A percentile compares a stretch with the other conserved stretches of the same genome.
Evolutionary conservation across 768 basidiomycete genomes (phyloP).

Genomic region (Grammothele lineata): DNA sequence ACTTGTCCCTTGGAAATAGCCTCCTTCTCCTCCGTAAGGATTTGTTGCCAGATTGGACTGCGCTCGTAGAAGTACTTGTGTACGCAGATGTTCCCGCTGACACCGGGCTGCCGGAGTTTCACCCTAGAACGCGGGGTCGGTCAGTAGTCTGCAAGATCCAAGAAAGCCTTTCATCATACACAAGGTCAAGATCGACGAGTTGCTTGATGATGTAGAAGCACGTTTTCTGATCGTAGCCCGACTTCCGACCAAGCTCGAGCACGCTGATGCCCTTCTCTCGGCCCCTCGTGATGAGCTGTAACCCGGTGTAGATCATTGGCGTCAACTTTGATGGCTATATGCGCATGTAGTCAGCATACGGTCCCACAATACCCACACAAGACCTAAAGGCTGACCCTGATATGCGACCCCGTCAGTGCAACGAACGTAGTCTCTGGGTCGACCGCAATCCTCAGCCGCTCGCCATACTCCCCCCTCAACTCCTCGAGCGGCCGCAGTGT

Average conservation of each 20-base stretch:
- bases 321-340: slow-evolving; percentile 72
- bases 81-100: slow-evolving; percentile 73
- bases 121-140: slow-evolving; percentile 39
- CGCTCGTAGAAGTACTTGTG: slow-evolving; percentile 83
- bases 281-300: slow-evolving; percentile 82
- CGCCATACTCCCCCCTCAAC: slow-evolving; percentile 54
- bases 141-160: slow-evolving; percentile 3
- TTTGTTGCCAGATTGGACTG: slow-evolving; percentile 70
- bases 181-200: slow-evolving; percentile 64
- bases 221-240: slow-evolving; percentile 85
- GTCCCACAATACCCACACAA: background rate
- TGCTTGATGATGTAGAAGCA: slow-evolving; percentile 84
- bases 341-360: background rate
- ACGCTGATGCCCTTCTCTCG: slow-evolving; percentile 75
- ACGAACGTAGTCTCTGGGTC: slow-evolving; percentile 71
- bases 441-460: slow-evolving; percentile 66
- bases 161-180: too few species aligned
- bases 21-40: slow-evolving; percentile 62
- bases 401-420: slow-evolving; percentile 83
- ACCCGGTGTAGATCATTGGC: slow-evolving; percentile 78
- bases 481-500: slow-evolving; percentile 51
- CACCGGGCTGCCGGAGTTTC: slow-evolving; percentile 74
- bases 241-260: slow-evolving; percentile 69
- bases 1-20: slow-evolving; percentile 35
- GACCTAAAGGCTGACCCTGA: slow-evolving; percentile 47